These are phyloP conservation scores for Phytopythium oedochilum DNA, from an alignment of 352 stramenopile genomes.

Conservation along the genomic window DNA sequence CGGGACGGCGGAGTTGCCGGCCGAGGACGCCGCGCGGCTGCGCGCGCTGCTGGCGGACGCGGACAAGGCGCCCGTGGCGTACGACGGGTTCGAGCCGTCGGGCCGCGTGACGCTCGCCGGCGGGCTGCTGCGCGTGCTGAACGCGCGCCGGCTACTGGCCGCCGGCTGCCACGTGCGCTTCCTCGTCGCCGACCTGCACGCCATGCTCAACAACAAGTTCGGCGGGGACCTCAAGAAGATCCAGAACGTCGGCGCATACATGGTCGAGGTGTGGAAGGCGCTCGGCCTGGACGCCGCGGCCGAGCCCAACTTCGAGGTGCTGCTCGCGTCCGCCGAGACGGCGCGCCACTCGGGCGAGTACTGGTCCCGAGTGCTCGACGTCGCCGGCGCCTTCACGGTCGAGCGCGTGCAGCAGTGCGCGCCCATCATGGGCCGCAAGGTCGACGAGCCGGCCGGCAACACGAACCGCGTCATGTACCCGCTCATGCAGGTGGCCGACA, in stretches of 20 bases:
- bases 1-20: slow-evolving; percentile 26
- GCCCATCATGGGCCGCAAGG: slow-evolving; percentile 97
- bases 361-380: slow-evolving; percentile 92
- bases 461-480: slow-evolving; percentile 96
- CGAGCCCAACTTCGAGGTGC: slow-evolving; percentile 94
- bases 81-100: slow-evolving; percentile 98
- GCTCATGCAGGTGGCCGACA: slow-evolving; percentile 98
- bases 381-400: slow-evolving; percentile 85
- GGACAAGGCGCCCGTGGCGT: slow-evolving; percentile 87
- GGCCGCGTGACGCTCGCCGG: slow-evolving; percentile 98
- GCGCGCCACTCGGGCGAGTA: slow-evolving; percentile 85
- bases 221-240: slow-evolving; percentile 97
- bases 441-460: slow-evolving; percentile 76
- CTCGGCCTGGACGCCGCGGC: slow-evolving; percentile 92
- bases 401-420: slow-evolving; percentile 97
- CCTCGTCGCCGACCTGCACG: slow-evolving; percentile 98
- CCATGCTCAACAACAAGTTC: slow-evolving; percentile 99
- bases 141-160: slow-evolving; percentile 88
- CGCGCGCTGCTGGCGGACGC: slow-evolving; percentile 54
- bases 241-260: slow-evolving; percentile 91
- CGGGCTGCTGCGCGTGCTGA: slow-evolving; percentile 93
- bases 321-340: slow-evolving; percentile 96
- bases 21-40: slow-evolving; percentile 64
- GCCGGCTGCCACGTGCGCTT: slow-evolving; percentile 96
- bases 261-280: slow-evolving; percentile 99